These are phyloP conservation scores for Cryptococcus amylolentus DNA, from an alignment of 1,284 basidiomycete genomes.

Conservation along the genomic window DNA sequence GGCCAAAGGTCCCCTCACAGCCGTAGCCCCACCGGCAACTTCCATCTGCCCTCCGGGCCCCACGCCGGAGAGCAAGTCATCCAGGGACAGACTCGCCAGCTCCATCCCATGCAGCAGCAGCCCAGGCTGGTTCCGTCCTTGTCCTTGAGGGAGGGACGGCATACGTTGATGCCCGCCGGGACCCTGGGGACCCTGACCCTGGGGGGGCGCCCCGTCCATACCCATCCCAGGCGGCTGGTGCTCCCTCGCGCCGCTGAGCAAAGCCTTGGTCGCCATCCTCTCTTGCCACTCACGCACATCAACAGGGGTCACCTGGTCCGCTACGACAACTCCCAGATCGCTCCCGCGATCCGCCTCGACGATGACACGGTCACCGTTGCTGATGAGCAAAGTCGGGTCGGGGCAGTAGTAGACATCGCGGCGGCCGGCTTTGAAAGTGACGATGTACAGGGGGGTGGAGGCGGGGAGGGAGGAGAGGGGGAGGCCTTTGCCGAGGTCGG, in stretches of 20 bases:
- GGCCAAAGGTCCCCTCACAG: constrained; percentile 38
- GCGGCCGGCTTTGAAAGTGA: constrained; percentile 94
- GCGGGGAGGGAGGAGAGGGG: constrained; percentile 76
- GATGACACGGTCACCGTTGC: constrained; percentile 85
- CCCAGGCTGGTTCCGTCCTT: background rate
- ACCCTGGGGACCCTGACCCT: constrained; percentile 16
- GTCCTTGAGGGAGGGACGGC: background rate
- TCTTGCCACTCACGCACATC: constrained; percentile 89
- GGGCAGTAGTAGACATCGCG: constrained; percentile 90
- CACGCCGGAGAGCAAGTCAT: constrained; percentile 35
- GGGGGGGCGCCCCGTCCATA: constrained; percentile 17
- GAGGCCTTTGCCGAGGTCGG: constrained; percentile 82
- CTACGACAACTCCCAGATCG: constrained; percentile 85
- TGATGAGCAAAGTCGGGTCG: constrained; percentile 56
- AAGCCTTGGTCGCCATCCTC: constrained; percentile 56
- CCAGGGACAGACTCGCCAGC: constrained; percentile 38
- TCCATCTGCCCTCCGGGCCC: constrained; percentile 44
- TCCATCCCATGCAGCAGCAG: constrained; percentile 24
- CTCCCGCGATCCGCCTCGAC: constrained; percentile 92
- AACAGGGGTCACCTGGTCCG: constrained; percentile 81
- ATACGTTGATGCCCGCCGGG: constrained; percentile 1
- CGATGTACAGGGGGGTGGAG: constrained; percentile 86
- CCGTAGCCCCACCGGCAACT: constrained; percentile 20
- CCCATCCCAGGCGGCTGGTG: constrained; percentile 50
- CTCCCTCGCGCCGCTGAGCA: constrained; percentile 44